phyloP scores from a whole-genome alignment of 2,329 filamentous ascomycete genomes.

The Exophiala aquamarina region DNA sequence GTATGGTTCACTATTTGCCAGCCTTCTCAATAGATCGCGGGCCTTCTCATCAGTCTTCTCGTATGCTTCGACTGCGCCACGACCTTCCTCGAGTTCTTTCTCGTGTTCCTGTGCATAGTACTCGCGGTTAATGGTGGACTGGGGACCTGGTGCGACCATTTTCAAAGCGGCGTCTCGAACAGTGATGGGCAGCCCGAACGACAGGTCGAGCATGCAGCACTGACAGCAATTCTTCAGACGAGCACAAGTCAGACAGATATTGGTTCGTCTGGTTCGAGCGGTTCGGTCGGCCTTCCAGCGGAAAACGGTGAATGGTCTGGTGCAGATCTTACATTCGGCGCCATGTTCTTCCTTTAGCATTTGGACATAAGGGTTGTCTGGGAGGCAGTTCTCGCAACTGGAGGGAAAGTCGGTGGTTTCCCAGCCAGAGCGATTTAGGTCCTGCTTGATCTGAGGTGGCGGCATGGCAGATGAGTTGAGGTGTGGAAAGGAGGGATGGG shows the following conservation, averaged over 20 bases:
- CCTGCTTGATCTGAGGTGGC: slow-evolving; percentile 92
- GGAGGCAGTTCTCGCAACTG: slow-evolving; percentile 79
- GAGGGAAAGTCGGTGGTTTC: slow-evolving; percentile 65
- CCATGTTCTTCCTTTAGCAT: slow-evolving; percentile 98
- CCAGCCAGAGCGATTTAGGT: slow-evolving; percentile 93
- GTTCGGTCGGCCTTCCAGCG: slow-evolving; percentile 92
- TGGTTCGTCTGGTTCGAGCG: slow-evolving; percentile 86
- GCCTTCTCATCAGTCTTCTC: slow-evolving; percentile 98
- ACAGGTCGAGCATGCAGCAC: slow-evolving; percentile 96
- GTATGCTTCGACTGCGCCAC: slow-evolving; percentile 82
- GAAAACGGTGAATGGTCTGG: slow-evolving; percentile 92
- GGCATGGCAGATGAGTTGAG: slow-evolving; percentile 47
- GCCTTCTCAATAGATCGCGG: slow-evolving; percentile 75
- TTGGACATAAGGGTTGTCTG: slow-evolving; percentile 96
- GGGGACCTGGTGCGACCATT: slow-evolving; percentile 92
- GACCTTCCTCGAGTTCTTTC: slow-evolving; percentile 88
- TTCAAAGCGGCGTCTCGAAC: slow-evolving; percentile 95
- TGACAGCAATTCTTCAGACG: slow-evolving; percentile 98
- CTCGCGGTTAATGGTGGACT: slow-evolving; percentile 90
- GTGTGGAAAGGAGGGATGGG: neutral
- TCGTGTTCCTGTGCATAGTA: slow-evolving; percentile 98
- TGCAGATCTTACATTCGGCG: slow-evolving; percentile 84
- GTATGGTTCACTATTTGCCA: slow-evolving; percentile 93
- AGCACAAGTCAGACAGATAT: slow-evolving; percentile 94
- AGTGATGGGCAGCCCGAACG: slow-evolving; percentile 90